Conservation (phyloP, 208 protist species). For the Naegleria fowleri region DNA sequence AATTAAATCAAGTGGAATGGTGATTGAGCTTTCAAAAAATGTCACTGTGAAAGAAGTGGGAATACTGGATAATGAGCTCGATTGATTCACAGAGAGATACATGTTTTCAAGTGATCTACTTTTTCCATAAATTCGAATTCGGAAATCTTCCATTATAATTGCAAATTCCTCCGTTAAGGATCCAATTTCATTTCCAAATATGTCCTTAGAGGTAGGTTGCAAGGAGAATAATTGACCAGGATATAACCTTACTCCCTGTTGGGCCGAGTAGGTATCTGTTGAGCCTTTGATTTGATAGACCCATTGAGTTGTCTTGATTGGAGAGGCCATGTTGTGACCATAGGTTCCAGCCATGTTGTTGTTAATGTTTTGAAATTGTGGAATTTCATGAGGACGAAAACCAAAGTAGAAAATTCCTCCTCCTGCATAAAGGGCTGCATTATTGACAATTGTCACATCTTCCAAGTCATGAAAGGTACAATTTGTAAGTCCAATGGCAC, state of each 20-base stretch:
- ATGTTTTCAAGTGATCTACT: not conserved
- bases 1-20: not conserved
- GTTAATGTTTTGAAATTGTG: not conserved
- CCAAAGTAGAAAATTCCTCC: not conserved
- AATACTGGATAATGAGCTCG: no score
- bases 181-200: not conserved
- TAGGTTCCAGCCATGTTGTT: not conserved
- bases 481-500: not conserved
- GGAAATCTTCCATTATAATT: not conserved
- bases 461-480: not conserved
- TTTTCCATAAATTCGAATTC: not conserved
- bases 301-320: not conserved
- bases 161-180: not conserved
- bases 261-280: no score
- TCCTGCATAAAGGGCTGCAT: not conserved
- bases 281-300: not conserved
- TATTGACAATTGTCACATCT: not conserved
- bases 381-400: not conserved
- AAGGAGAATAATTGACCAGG: not conserved
- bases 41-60: not conserved
- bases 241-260: not conserved
- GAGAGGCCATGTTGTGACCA: not conserved
- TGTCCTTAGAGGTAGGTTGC: not conserved
- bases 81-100: no score
- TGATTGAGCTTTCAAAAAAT: not conserved